Percentiles rank a stretch among this genome's conserved stretches.
Conservation (phyloP, 2,329 filamentous ascomycete genomes). For the Beauveria varroae region DNA sequence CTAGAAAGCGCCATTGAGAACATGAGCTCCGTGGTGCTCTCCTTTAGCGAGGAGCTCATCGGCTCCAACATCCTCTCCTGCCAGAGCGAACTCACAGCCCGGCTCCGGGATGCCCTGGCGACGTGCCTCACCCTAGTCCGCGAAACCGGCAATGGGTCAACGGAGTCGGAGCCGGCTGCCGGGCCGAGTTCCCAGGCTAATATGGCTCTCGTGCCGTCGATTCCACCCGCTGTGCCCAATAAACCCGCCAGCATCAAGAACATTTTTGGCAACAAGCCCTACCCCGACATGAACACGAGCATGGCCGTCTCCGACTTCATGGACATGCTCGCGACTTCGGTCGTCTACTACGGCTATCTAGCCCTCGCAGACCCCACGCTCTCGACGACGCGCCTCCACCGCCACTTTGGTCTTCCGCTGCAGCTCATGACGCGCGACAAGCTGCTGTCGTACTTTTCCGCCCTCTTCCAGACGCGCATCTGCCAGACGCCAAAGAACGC, state of each 20-base stretch:
- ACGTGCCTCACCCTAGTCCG: constrained; percentile 11
- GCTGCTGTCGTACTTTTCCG: constrained; percentile 13
- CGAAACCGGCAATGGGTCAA: background rate
- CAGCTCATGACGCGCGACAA: constrained; percentile 11
- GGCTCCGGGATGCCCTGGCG: constrained; percentile 14
- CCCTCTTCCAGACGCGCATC: constrained; percentile 12
- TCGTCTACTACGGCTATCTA: constrained; percentile 13
- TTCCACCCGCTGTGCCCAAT: background rate
- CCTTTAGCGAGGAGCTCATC: constrained; percentile 14
- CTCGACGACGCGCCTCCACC: constrained; percentile 5
- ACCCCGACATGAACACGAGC: constrained; percentile 6
- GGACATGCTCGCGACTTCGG: constrained; percentile 12
- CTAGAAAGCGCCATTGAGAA: constrained; percentile 59
- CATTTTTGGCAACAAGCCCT: constrained; percentile 6
- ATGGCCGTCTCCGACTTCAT: constrained; percentile 11
- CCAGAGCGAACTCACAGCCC: constrained; percentile 11
- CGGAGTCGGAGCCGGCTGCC: background rate
- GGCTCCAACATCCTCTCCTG: constrained; percentile 12
- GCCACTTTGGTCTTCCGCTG: constrained; percentile 12
- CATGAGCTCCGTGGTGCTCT: constrained; percentile 43
- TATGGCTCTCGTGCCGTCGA: constrained; percentile 2
- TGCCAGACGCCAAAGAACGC: background rate
- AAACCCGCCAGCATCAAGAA: background rate
- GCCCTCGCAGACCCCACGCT: constrained; percentile 12
- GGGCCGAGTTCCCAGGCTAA: background rate